phyloP scores from a whole-genome alignment of 2,329 filamentous ascomycete genomes.

The Penicillium sp. region DNA sequence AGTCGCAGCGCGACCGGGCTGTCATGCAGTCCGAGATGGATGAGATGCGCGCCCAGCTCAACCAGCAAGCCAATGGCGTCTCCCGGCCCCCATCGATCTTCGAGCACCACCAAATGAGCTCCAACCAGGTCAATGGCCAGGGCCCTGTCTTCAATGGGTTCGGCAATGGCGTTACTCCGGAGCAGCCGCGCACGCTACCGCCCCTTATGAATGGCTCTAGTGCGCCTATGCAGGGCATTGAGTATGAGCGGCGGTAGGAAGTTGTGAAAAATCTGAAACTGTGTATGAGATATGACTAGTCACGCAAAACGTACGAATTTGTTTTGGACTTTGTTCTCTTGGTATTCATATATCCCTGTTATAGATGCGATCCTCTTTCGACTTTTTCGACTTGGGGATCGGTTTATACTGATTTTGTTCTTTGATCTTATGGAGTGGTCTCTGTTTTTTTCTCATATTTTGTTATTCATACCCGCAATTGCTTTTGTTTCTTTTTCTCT shows the following conservation, averaged over 20 bases:
- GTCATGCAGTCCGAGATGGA: constrained; percentile 31
- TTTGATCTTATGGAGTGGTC: constrained; percentile 15
- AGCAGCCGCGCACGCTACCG: constrained; percentile 41
- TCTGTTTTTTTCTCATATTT: constrained; percentile 5
- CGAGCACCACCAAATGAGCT: constrained; percentile 30
- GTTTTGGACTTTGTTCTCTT: constrained; percentile 12
- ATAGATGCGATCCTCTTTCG: constrained; percentile 14
- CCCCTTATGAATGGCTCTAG: constrained; percentile 40
- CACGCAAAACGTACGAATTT: constrained; percentile 15
- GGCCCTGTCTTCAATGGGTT: constrained; percentile 26
- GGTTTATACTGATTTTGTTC: constrained; percentile 3
- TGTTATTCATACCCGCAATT: constrained; percentile 20
- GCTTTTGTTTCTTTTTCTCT: constrained; percentile 4
- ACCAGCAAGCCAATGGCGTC: constrained; percentile 28
- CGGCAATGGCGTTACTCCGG: constrained; percentile 27
- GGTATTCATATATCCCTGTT: constrained; percentile 16
- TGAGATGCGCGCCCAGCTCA: constrained; percentile 35
- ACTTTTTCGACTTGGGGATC: background rate
- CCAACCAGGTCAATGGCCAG: constrained; percentile 29
- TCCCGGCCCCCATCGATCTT: constrained; percentile 28
- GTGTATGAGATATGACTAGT: constrained; percentile 22
- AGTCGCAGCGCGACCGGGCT: constrained; percentile 33
- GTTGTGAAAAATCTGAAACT: background rate
- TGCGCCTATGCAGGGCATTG: constrained; percentile 44
- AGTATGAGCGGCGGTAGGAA: constrained; percentile 40